A percentile compares a stretch with the other conserved stretches of the same genome.
Evolutionary conservation across 208 protist species (phyloP).

Genomic region (Willaertia magna): DNA sequence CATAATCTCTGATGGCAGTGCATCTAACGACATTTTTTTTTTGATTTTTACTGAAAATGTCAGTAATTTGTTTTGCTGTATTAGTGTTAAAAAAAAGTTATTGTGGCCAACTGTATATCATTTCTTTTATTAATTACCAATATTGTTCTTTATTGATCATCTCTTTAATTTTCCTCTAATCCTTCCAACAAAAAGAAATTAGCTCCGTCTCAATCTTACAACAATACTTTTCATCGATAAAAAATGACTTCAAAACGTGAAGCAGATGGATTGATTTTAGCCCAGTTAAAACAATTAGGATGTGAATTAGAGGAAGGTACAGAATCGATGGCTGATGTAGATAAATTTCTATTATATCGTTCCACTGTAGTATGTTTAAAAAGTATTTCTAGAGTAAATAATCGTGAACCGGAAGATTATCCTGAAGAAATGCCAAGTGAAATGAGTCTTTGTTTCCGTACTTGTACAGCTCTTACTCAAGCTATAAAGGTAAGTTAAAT

Average conservation of each 20-base stretch:
- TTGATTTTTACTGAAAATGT: too few species aligned
- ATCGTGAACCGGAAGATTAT: not conserved
- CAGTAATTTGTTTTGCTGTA: too few species aligned
- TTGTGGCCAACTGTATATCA: too few species aligned
- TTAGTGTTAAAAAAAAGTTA: too few species aligned
- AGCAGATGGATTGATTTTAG: not conserved
- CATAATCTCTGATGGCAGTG: too few species aligned
- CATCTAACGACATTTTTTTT: too few species aligned
- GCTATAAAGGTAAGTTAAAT: not conserved
- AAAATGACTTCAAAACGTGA: not conserved
- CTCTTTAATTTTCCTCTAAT: too few species aligned
- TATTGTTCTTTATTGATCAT: too few species aligned
- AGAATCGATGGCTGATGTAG: not conserved
- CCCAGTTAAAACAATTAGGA: not conserved
- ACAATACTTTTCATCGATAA: not conserved
- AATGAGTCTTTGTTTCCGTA: not conserved
- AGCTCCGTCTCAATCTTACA: too few species aligned
- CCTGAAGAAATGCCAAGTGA: not conserved
- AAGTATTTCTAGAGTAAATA: not conserved
- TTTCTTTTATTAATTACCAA: too few species aligned
- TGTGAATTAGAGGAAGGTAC: not conserved
- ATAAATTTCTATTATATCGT: conserved; percentile 1
- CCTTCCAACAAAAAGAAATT: too few species aligned
- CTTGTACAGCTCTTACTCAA: not conserved
- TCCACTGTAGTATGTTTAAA: not conserved